Evolutionary conservation across 306 rosid genomes (phyloP).

Genomic region (Cajanus cajan): DNA sequence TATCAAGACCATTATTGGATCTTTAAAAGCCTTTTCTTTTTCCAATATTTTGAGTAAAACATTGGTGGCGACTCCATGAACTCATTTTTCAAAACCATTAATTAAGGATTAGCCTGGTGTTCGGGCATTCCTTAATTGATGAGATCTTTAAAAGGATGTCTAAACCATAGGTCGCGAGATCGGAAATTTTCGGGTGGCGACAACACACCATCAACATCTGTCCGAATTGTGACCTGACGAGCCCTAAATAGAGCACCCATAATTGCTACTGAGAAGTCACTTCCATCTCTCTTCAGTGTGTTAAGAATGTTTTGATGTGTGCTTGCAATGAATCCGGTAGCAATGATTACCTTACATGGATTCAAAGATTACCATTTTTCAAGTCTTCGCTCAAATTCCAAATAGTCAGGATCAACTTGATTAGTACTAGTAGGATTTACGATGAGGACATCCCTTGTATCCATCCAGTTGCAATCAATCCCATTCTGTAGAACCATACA

Average conservation of each 20-base stretch:
- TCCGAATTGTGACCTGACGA: slow-evolving; percentile 92
- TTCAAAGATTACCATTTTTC: slow-evolving; percentile 74
- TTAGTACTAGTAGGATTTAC: slow-evolving; percentile 82
- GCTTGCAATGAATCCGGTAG: slow-evolving; percentile 98
- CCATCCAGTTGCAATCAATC: slow-evolving; percentile 92
- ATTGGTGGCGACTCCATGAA: no score
- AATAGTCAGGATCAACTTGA: slow-evolving; percentile 95
- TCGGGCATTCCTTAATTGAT: no score
- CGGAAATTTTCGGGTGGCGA: no score
- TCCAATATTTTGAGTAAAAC: no score
- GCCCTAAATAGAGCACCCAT: slow-evolving; percentile 86
- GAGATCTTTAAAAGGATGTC: no score
- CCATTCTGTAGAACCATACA: slow-evolving; percentile 60
- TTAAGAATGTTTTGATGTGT: slow-evolving; percentile 85
- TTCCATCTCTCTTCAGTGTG: slow-evolving; percentile 98
- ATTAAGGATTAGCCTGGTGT: no score
- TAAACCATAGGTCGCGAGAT: no score
- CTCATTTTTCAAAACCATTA: no score
- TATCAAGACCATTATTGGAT: no score
- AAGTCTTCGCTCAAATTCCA: slow-evolving; percentile 69
- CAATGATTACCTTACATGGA: slow-evolving; percentile 70
- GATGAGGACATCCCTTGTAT: slow-evolving; percentile 93
- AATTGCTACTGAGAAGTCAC: slow-evolving; percentile 97
- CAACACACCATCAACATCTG: slow-evolving; percentile 98
- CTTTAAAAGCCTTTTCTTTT: no score